Conservation (phyloP, 2,329 filamentous ascomycete species). For the Clonostachys rhizophaga region DNA sequence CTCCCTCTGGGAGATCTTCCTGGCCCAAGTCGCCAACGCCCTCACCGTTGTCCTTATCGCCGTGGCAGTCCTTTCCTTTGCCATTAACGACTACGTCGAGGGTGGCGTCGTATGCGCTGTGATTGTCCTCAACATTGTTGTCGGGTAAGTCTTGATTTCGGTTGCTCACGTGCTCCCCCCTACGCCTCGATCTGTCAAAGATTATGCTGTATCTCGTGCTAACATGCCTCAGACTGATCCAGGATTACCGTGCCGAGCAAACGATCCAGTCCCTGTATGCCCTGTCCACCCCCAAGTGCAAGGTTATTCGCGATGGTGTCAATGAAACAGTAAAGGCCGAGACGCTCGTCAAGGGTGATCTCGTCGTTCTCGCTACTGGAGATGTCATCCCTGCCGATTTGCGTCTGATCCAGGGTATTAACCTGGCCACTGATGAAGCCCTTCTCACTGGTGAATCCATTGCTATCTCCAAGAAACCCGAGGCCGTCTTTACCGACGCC, state of each 20-base stretch:
- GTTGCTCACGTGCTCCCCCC: not conserved
- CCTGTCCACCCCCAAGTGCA: slow-evolving; percentile 54
- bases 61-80: slow-evolving; percentile 67
- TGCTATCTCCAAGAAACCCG: slow-evolving; percentile 62
- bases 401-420: slow-evolving; percentile 61
- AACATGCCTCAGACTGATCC: slow-evolving; percentile 39
- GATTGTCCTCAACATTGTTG: slow-evolving; percentile 62
- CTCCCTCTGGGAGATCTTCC: slow-evolving; percentile 70
- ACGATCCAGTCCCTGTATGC: slow-evolving; percentile 57
- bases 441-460: slow-evolving; percentile 70
- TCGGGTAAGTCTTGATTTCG: slow-evolving; percentile 42
- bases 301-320: slow-evolving; percentile 49
- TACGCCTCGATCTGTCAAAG: slow-evolving; percentile 5
- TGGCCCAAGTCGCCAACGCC: slow-evolving; percentile 75
- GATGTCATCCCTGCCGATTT: slow-evolving; percentile 69
- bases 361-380: slow-evolving; percentile 58
- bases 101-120: slow-evolving; percentile 59
- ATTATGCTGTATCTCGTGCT: slow-evolving; percentile 14
- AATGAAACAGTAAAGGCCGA: slow-evolving; percentile 48
- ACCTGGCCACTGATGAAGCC: slow-evolving; percentile 72
- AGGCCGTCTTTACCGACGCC: slow-evolving; percentile 44
- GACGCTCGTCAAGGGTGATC: slow-evolving; percentile 59
- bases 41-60: slow-evolving; percentile 71
- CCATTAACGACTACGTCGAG: slow-evolving; percentile 60
- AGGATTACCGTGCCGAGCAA: slow-evolving; percentile 58